Conservation (phyloP, 2,329 filamentous ascomycete species). For the Fusarium oligoseptatum region DNA sequence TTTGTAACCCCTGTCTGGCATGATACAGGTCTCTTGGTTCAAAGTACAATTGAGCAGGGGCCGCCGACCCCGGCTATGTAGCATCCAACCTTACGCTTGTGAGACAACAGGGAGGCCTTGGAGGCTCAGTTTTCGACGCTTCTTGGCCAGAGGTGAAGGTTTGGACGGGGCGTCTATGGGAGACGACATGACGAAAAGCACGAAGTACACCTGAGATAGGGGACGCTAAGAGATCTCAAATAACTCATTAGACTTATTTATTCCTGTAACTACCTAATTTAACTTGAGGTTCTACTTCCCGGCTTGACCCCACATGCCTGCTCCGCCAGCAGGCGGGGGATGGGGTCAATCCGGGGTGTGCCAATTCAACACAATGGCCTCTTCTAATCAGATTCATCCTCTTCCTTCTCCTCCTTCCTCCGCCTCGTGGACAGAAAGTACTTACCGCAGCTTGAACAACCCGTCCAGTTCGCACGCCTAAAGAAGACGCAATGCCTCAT, state of each 20-base stretch:
- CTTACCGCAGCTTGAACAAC: neutral
- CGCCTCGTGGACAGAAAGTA: neutral
- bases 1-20: neutral
- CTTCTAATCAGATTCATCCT: neutral
- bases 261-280: neutral
- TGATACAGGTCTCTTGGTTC: neutral
- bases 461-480: neutral
- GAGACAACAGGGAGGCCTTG: neutral
- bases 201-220: neutral
- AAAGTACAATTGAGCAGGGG: neutral
- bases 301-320: neutral
- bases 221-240: neutral
- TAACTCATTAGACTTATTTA: neutral
- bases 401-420: neutral
- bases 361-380: neutral
- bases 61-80: neutral
- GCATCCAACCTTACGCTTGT: neutral
- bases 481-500: neutral
- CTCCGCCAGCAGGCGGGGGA: neutral
- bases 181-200: neutral
- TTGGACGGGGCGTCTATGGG: neutral
- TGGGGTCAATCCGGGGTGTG: neutral
- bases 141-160: neutral
- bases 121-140: neutral
- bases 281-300: neutral